Evolutionary conservation across 2,329 filamentous ascomycete species (phyloP).

Genomic region (Aspergillus sp.): DNA sequence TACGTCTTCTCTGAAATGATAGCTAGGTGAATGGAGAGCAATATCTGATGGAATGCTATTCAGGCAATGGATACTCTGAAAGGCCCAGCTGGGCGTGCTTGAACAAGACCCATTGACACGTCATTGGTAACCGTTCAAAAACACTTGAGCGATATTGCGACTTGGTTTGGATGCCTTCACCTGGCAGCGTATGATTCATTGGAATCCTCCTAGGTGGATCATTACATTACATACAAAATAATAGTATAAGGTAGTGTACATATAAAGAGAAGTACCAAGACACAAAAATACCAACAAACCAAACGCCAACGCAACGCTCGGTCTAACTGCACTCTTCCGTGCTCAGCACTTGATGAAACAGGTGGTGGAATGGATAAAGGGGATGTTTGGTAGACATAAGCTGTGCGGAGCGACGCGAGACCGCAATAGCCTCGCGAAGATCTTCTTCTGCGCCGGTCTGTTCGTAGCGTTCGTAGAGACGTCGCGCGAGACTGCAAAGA

Average conservation of each 20-base stretch:
- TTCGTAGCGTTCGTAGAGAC: slow-evolving; percentile 2
- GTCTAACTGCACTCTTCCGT: background rate
- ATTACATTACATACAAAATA: too few species aligned
- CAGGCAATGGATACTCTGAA: too few species aligned
- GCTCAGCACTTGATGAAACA: background rate
- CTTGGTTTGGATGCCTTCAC: too few species aligned
- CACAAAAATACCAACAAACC: background rate
- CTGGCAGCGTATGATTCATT: too few species aligned
- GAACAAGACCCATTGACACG: too few species aligned
- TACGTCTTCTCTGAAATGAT: too few species aligned
- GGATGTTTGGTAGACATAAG: background rate
- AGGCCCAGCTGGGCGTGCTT: too few species aligned
- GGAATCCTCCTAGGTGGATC: too few species aligned
- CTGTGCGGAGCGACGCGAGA: background rate
- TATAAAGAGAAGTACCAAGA: background rate
- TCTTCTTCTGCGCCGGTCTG: background rate
- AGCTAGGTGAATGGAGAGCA: too few species aligned
- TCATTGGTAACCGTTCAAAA: too few species aligned
- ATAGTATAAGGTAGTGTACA: background rate
- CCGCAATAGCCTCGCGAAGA: background rate
- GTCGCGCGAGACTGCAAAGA: background rate
- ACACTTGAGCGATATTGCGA: too few species aligned
- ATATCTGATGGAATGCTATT: too few species aligned
- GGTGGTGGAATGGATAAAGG: background rate
- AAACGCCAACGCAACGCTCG: background rate